phyloP scores from a whole-genome alignment of 345 rosid genomes.

The Heritiera fomes region DNA sequence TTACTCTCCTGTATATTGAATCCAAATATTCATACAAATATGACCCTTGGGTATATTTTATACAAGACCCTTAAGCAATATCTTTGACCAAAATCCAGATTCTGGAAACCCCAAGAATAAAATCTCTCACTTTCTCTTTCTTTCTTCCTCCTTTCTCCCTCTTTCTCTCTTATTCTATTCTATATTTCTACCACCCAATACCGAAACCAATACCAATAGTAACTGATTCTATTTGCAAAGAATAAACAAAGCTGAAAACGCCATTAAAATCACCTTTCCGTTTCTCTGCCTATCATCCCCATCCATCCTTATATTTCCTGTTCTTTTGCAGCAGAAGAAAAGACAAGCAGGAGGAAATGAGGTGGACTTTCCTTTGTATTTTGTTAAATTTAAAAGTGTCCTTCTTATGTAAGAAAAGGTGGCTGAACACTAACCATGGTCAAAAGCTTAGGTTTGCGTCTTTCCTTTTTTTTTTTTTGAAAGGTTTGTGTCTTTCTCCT shows the following conservation, averaged over 20 bases:
- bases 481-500: not conserved
- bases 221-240: not conserved
- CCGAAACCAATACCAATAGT: constrained; percentile 2
- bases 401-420: no score
- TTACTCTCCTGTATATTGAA: constrained; percentile 8
- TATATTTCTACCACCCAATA: not conserved
- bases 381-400: not conserved
- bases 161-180: not conserved
- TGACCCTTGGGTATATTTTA: not conserved
- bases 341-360: constrained; percentile 31
- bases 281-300: constrained; percentile 10
- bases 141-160: not conserved
- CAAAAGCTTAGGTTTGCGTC: not conserved
- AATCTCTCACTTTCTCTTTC: not conserved
- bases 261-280: constrained; percentile 22
- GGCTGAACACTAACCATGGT: not conserved
- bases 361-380: not conserved
- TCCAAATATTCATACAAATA: constrained; percentile 8
- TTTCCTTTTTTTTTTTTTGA: no score
- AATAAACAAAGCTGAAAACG: constrained; percentile 9
- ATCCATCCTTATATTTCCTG: constrained; percentile 14
- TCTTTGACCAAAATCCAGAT: constrained; percentile 27
- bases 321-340: constrained; percentile 25
- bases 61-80: constrained; percentile 13
- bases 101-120: constrained; percentile 24